These are phyloP conservation scores for Amanita inopinata DNA, from an alignment of 768 basidiomycete genomes.

Conservation along the genomic window DNA sequence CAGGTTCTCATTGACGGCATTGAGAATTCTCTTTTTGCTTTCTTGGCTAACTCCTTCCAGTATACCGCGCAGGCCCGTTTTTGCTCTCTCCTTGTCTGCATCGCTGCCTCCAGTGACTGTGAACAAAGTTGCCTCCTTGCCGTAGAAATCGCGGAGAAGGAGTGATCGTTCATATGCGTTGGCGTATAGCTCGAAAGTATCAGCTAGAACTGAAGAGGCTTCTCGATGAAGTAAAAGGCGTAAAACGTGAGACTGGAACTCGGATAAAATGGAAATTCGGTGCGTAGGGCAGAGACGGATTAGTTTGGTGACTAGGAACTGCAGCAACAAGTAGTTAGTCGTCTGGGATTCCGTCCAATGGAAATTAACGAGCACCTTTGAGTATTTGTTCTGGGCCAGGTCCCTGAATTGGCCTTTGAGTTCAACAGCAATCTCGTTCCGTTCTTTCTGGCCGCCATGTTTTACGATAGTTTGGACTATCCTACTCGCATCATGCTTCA, in stretches of 20 bases:
- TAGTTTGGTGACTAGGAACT: slow-evolving; percentile 80
- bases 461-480: slow-evolving; percentile 80
- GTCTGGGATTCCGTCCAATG: too few species aligned
- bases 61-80: slow-evolving; percentile 58
- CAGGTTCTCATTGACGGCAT: slow-evolving; percentile 65
- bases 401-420: slow-evolving; percentile 72
- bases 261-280: slow-evolving; percentile 64
- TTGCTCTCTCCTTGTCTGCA: slow-evolving; percentile 53
- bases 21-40: slow-evolving; percentile 55
- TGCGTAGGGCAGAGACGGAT: slow-evolving; percentile 67
- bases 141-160: slow-evolving; percentile 82
- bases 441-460: slow-evolving; percentile 63
- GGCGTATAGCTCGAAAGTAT: slow-evolving; percentile 81
- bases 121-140: slow-evolving; percentile 77
- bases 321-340: slow-evolving; percentile 4
- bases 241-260: slow-evolving; percentile 70
- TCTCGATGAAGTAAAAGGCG: slow-evolving; percentile 78
- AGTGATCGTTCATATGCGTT: slow-evolving; percentile 79
- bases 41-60: slow-evolving; percentile 57
- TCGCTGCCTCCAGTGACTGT: slow-evolving; percentile 38
- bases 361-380: slow-evolving; percentile 52
- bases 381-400: slow-evolving; percentile 81
- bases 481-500: slow-evolving; percentile 88
- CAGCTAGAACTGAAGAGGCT: slow-evolving; percentile 74
- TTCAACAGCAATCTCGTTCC: slow-evolving; percentile 75